Base-by-base conservation (phyloP, 2,329 filamentous ascomycete species). In the Domatiomyces catenatus region DNA sequence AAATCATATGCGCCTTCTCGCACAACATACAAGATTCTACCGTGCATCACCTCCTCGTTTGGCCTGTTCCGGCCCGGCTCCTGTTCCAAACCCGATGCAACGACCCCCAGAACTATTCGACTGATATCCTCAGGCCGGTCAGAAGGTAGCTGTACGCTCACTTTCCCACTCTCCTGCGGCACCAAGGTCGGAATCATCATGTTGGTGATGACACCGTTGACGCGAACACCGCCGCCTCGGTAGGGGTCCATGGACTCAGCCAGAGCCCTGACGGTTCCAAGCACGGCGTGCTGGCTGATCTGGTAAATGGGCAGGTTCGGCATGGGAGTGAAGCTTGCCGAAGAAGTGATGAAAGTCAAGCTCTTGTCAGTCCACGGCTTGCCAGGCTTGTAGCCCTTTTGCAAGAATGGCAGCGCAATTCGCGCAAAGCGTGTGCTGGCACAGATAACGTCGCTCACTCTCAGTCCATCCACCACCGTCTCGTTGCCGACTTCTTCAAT, bases 341-440 rank as follows among this genome's bases (percentile, higher is more conserved):
- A 65, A 5, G 68, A 74, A 44, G 69, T 68, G 32, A 72, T 64
- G 8, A 73, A 63, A 0, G 66, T 66, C 47, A 73, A 61, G 8
- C 67, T 71, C 22, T 68, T 67, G 52, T 72, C 68, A 1, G 17
- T n/a, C 8, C 36, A 28, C n/a, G 20, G 20, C 28, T 20, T 22
- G 17, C 20, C 45, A 8, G 56, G 56, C 15, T 15, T 39, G 32
- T 39, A 39, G 8, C 52, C 54, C 59, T 75, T 67, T 20, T 66
- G 66, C 43, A 76, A 64, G 54, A 73, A 76, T 4, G 71, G 72
- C 17, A 69, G 63, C 1, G 74, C 74, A 10, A 76, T 67, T 1
- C 73, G 64, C 3, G 69, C 65, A 53, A 75, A 73, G 44, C 70
- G 69, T 19, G 75, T 56, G 1, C 67, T 67, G 7, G 71, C 73